Evolutionary conservation across 768 basidiomycete genomes (phyloP).

Genomic region (Kwoniella mangroviensis): DNA sequence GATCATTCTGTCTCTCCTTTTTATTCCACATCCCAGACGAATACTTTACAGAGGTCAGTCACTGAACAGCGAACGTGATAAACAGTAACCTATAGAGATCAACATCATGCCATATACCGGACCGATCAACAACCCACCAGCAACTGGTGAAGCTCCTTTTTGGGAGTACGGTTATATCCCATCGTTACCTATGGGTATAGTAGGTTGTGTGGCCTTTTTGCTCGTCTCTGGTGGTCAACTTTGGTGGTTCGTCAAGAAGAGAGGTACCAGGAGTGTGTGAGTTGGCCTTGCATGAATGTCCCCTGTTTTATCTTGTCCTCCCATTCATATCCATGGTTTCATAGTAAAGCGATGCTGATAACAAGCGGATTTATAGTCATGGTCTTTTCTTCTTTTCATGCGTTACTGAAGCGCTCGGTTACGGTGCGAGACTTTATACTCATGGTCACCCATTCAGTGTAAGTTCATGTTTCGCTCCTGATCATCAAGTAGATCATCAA

Average conservation of each 20-base stretch:
- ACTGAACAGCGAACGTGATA: background rate
- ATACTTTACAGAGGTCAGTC: too few species aligned
- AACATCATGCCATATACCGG: conserved; percentile 16
- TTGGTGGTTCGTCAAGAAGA: conserved; percentile 37
- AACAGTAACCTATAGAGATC: background rate
- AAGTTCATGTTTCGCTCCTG: conserved; percentile 15
- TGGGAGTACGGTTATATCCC: conserved; percentile 41
- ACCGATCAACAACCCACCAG: conserved; percentile 9
- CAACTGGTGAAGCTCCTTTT: conserved; percentile 11
- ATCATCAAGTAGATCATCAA: background rate
- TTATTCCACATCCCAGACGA: too few species aligned
- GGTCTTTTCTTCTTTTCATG: conserved; percentile 31
- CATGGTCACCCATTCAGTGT: conserved; percentile 27
- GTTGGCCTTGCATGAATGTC: background rate
- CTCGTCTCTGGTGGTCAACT: conserved; percentile 26
- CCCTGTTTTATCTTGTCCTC: background rate
- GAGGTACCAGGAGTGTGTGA: conserved; percentile 40
- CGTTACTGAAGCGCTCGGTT: conserved; percentile 39
- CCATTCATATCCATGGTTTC: background rate
- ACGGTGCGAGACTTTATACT: conserved; percentile 38
- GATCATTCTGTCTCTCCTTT: too few species aligned
- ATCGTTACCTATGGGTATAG: conserved; percentile 38
- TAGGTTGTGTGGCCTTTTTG: conserved; percentile 35
- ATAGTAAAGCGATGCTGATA: background rate
- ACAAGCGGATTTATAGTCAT: conserved; percentile 15